Percentiles rank a stretch among this genome's conserved stretches.
phyloP scores from a whole-genome alignment of 495 filamentous ascomycete species.

The Neurospora cerealis region DNA sequence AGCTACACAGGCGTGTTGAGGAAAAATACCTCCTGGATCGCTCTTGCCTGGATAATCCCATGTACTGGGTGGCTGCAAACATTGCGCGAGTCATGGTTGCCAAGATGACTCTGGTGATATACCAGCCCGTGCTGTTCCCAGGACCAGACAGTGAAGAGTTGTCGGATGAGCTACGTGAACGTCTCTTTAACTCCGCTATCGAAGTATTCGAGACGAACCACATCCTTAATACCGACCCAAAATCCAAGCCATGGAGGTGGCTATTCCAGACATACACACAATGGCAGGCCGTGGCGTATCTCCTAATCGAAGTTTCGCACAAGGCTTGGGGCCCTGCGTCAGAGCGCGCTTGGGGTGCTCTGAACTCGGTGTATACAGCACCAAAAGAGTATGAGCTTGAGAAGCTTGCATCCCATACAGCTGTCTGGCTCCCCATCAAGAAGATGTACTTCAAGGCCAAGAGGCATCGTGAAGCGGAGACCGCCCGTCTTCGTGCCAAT shows the following conservation, averaged over 20 bases:
- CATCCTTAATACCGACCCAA: conserved; percentile 48
- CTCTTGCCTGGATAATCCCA: conserved; percentile 44
- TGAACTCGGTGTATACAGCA: conserved; percentile 52
- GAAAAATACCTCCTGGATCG: conserved; percentile 54
- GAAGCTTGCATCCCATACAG: conserved; percentile 38
- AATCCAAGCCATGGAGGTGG: conserved; percentile 65
- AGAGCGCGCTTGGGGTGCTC: conserved; percentile 71
- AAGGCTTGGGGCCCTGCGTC: conserved; percentile 55
- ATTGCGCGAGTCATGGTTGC: conserved; percentile 58
- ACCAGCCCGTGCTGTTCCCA: conserved; percentile 41
- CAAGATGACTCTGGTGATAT: conserved; percentile 44
- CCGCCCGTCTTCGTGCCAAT: conserved; percentile 28
- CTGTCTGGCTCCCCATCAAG: conserved; percentile 64
- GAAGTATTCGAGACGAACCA: conserved; percentile 69
- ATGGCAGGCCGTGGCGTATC: conserved; percentile 71
- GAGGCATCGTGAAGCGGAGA: conserved; percentile 41
- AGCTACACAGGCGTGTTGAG: conserved; percentile 55
- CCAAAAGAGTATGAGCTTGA: conserved; percentile 41
- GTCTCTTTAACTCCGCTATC: conserved; percentile 63
- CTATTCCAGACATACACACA: conserved; percentile 73
- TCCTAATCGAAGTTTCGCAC: conserved; percentile 67
- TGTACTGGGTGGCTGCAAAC: conserved; percentile 63
- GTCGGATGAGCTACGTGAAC: conserved; percentile 52
- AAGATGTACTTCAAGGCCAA: conserved; percentile 62
- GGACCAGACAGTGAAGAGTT: conserved; percentile 31